Evolutionary conservation across 2,329 filamentous ascomycete genomes (phyloP), one percentile per base, ranked within the genome.

Genomic region (Colletotrichum musae): DNA sequence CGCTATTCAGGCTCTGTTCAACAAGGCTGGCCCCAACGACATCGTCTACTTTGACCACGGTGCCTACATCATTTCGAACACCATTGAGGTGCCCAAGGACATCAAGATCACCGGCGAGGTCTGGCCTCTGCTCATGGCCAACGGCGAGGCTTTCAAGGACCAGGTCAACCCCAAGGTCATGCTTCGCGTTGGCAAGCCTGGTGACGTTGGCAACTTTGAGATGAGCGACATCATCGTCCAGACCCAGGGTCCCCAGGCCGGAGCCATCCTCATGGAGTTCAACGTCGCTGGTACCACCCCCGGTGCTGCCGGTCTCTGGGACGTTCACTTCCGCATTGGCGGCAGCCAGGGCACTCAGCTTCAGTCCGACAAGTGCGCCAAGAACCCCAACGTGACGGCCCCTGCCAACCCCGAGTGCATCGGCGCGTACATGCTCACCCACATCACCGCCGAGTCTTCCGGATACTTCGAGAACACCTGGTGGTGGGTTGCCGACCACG

Each of bases 251-350:
- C 85, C 94, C 3, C 92, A 94, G 71, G 92, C 94, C 0, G 95
- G 95, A 73, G 95, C 94, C 18, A 94, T 97, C 76, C 88, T 98
- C 77, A 90, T 98, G 83, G 89, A 98, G 80, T 98, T 94, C 93
- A 98, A 98, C 81, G 85, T 97, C 50, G 89, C 89, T 51, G 91
- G 90, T 43, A 79, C 87, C 73, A 85, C 80, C 64, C 87, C 91
- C 67, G 94, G 94, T 54, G 88, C 90, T 1, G 91, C 91, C 21
- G 95, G 90, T 71, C 91, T 98, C 81, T 99, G 95, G 93, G 96
- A 99, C 76, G 91, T 95, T n/a, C 96, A 99, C 85, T 92, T 96
- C 83, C 94, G 96, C 77, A 89, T 99, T 74, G 95, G 94, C 75
- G 96, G 96, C 51, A 91, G 92, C 63, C 91, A 93, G 5, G 95